Percentiles rank a stretch among this genome's conserved stretches.
Conservation (phyloP, 371 early-diverging fungal genomes). For the Mucor indicus region DNA sequence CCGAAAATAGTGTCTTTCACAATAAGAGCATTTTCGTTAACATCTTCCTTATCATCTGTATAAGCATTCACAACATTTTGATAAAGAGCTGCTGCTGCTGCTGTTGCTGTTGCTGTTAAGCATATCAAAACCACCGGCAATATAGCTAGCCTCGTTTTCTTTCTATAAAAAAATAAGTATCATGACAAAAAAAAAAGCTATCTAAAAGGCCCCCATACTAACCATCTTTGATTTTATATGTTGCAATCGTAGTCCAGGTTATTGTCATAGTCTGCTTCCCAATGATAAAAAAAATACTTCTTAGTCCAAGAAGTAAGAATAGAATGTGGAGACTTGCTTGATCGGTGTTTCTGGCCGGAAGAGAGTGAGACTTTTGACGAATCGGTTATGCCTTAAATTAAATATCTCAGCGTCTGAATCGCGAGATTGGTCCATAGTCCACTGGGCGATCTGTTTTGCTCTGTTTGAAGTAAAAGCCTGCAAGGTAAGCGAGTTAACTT, state of each 20-base stretch:
- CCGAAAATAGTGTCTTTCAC: constrained; percentile 4
- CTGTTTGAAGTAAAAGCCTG: constrained; percentile 1
- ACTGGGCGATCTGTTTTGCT: constrained; percentile 1
- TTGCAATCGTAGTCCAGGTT: constrained; percentile 5
- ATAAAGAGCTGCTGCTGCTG: constrained; percentile 1
- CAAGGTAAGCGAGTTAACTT: no score
- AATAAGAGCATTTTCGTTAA: constrained; percentile 9
- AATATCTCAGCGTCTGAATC: constrained; percentile 2
- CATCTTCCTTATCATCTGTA: constrained; percentile 7
- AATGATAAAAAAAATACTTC: constrained; percentile 3
- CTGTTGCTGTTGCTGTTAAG: constrained; percentile 1
- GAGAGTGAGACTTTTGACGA: constrained; percentile 1
- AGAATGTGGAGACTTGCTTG: constrained; percentile 6
- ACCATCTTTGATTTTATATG: constrained; percentile 5
- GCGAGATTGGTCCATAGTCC: constrained; percentile 1
- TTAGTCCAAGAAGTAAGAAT: constrained; percentile 5
- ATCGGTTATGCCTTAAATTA: constrained; percentile 1
- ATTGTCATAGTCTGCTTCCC: constrained; percentile 2
- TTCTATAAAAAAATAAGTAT: constrained; percentile 6
- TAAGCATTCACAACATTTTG: constrained; percentile 2
- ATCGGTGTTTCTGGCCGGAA: constrained; percentile 1
- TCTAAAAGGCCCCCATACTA: constrained; percentile 1
- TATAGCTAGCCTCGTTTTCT: constrained; percentile 5
- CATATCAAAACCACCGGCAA: constrained; percentile 6
- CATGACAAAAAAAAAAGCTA: background rate